Conservation (phyloP, 768 basidiomycete genomes). For the Pisolithus sp. region DNA sequence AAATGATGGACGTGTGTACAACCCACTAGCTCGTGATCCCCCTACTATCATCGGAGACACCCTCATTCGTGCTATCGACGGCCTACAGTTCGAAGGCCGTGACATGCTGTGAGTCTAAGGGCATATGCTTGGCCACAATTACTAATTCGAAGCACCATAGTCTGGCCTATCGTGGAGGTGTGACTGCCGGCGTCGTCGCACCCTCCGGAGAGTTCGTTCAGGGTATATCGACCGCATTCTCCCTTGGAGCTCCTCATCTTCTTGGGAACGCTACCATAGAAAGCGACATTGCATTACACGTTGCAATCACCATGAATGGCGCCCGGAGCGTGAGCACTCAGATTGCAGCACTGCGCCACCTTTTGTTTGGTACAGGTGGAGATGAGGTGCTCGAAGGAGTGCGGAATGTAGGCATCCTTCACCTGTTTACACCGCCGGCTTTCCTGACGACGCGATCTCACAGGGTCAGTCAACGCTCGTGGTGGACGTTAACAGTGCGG, state of each 20-base stretch:
- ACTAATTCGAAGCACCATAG: conserved; percentile 26
- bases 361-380: conserved; percentile 52
- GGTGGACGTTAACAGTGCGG: conserved; percentile 59
- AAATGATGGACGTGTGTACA: conserved; percentile 56
- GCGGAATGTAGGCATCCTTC: conserved; percentile 6
- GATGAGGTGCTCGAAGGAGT: conserved; percentile 18
- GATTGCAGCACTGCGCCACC: conserved; percentile 53
- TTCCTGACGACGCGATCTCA: not conserved
- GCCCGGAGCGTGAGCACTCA: conserved; percentile 58
- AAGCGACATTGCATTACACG: conserved; percentile 56
- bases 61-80: conserved; percentile 65
- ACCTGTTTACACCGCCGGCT: not conserved
- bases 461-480: conserved; percentile 64
- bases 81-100: conserved; percentile 61
- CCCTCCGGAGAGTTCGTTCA: conserved; percentile 43
- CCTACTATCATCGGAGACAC: conserved; percentile 48
- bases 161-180: conserved; percentile 58
- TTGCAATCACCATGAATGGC: conserved; percentile 39
- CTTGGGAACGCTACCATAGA: conserved; percentile 59
- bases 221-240: conserved; percentile 60
- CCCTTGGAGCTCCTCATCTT: conserved; percentile 48
- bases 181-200: conserved; percentile 51
- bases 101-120: conserved; percentile 56
- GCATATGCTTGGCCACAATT: not conserved
- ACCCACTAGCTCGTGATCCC: conserved; percentile 40